Evolutionary conservation across 768 basidiomycete genomes (phyloP), one percentile per base, ranked within the genome.

Genomic region (Tulasnella sp.): DNA sequence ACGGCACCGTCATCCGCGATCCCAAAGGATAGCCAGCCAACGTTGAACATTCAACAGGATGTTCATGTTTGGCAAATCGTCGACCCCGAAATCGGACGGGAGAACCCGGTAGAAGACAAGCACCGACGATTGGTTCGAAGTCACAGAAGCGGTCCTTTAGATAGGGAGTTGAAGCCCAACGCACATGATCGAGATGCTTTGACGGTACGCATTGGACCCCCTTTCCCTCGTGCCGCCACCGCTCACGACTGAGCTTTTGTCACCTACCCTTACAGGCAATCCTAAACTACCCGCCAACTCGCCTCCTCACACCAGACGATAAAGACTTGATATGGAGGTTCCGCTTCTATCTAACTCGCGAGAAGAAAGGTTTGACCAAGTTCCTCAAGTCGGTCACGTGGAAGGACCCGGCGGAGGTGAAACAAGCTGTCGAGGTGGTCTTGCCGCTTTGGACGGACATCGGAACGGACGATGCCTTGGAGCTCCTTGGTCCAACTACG

Each of bases 321-420:
- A 98, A 97, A 82, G 97, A 99, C 81, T 86, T 96, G 57, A 91
- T 99, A 51, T 99, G 98, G 98, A 96, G 97, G 83, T 99, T 97
- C 87, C 90, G 98, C n/a, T 99, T 98, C 85, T 99, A 98, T 81
- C 90, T 99, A 15, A 90, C 92, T 3, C 87, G 95, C 44, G 94
- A 96, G 83, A 96, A 95, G 84, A 91, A 93, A 13, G 96, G 96
- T 2, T 88, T 99, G 55, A 99, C 97, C 44, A 99, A 99, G 83
- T 99, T 99, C 85, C 88, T 99, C 75, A 98, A 95, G 84, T 95
- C 95, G 40, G 98, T 99, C 48, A 95, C 96, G 26, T 99, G 98
- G 98, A 88, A 95, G 51, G 98, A 99, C 83, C 90, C 93, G 0
- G 92, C 93, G 13, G 98, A 99, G 85, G 96, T 98, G 35, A 97